Evolutionary conservation across 768 basidiomycete species (phyloP).

Genomic region (Cantharellus cinnabarinus): DNA sequence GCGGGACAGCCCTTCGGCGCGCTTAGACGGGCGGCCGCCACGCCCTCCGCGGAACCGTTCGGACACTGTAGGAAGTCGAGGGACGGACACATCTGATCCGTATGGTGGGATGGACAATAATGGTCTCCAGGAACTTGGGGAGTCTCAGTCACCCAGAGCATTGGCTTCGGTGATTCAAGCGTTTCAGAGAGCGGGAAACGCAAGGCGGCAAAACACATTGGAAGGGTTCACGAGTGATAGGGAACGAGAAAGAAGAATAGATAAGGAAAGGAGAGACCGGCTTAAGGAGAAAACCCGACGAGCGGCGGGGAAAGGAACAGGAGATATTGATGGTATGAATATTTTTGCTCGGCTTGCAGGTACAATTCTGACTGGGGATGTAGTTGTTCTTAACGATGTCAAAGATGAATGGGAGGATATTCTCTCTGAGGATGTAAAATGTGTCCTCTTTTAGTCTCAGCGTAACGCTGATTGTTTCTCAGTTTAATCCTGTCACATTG

Average conservation of each 20-base stretch:
- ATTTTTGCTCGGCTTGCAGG: neutral
- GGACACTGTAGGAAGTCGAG: neutral
- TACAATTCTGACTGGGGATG: neutral
- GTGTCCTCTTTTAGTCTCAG: too few species aligned
- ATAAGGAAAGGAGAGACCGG: neutral
- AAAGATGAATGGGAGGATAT: conserved; percentile 3
- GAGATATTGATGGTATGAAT: neutral
- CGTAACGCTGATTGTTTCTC: conserved; percentile 4
- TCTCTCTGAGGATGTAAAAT: conserved; percentile 13
- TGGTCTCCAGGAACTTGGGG: neutral
- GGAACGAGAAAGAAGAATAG: neutral
- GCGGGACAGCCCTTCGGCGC: neutral
- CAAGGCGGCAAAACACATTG: neutral
- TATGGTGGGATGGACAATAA: neutral
- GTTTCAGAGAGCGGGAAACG: neutral
- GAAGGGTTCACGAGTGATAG: neutral
- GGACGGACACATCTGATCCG: neutral
- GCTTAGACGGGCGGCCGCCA: neutral
- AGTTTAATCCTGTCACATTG: conserved; percentile 90
- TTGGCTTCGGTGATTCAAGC: neutral
- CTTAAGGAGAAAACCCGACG: neutral
- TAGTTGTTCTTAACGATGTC: conserved; percentile 2
- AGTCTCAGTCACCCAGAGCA: neutral
- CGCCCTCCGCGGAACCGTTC: neutral
- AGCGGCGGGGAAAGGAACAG: neutral